Conservation (phyloP, 306 rosid genomes). For the Cicer chorassanicum region DNA sequence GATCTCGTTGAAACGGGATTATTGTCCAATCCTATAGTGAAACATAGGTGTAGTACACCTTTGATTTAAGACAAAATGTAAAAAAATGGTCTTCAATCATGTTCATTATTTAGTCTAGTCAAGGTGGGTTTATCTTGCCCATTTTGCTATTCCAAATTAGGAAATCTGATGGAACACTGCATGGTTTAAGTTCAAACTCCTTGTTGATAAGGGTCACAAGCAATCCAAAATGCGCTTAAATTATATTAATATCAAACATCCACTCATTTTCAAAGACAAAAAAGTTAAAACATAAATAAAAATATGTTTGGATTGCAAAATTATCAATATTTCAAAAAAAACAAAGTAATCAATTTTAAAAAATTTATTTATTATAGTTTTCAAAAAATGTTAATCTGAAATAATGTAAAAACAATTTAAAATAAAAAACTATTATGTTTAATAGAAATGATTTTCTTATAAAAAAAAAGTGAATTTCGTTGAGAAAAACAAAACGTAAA, state of each 20-base stretch:
- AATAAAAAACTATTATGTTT: no score
- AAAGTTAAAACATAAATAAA: constrained; percentile 20
- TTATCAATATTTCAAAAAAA: no score
- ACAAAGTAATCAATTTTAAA: no score
- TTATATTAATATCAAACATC: constrained; percentile 17
- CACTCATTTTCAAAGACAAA: constrained; percentile 35
- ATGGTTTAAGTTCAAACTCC: constrained; percentile 46
- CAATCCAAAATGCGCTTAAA: neutral
- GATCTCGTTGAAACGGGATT: constrained; percentile 22
- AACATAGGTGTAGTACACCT: constrained; percentile 26
- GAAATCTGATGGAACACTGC: constrained; percentile 62
- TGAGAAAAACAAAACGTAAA: no score
- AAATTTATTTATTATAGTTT: no score
- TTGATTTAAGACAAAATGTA: constrained; percentile 36
- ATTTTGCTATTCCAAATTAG: constrained; percentile 50
- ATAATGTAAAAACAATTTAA: no score
- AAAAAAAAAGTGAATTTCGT: no score
- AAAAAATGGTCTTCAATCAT: constrained; percentile 50
- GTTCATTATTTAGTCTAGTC: constrained; percentile 67
- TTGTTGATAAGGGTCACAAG: constrained; percentile 45
- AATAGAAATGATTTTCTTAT: no score
- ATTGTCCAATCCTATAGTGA: constrained; percentile 46
- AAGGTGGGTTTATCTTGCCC: constrained; percentile 65
- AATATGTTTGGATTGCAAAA: no score
- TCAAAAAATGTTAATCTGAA: no score